Conservation (phyloP, 2,329 filamentous ascomycete genomes). For the Cylindrodendrum hubeiense region DNA sequence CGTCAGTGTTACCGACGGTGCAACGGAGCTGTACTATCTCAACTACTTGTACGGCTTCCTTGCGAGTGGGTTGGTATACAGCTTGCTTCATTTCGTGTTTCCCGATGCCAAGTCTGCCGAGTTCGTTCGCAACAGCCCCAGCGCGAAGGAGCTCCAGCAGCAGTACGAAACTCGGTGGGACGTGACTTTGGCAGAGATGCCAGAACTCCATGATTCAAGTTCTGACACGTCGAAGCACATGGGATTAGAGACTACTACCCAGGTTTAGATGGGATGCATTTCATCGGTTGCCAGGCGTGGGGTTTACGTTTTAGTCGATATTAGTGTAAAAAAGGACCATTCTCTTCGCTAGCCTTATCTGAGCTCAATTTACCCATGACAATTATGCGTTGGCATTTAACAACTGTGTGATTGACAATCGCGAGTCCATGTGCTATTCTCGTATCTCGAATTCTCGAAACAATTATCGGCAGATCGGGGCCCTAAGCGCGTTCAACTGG, state of each 20-base stretch:
- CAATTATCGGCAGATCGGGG: no score
- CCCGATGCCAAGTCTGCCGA: conserved; percentile 43
- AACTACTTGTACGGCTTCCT: conserved; percentile 55
- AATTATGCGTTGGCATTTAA: not conserved
- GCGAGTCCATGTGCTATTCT: no score
- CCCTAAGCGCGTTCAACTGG: no score
- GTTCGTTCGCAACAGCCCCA: conserved; percentile 44
- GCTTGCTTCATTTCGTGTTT: conserved; percentile 46
- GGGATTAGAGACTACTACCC: not conserved
- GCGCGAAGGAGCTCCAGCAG: conserved; percentile 44
- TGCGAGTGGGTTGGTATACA: conserved; percentile 48
- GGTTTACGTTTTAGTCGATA: not conserved
- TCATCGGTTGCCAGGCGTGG: not conserved
- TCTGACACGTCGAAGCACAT: not conserved
- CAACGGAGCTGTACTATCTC: conserved; percentile 53
- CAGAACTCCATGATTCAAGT: not conserved
- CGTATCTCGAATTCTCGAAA: no score
- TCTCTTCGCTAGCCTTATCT: not conserved
- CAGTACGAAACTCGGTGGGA: conserved; percentile 50
- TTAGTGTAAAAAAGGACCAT: not conserved
- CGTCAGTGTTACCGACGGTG: conserved; percentile 50
- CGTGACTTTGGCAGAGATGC: conserved; percentile 20
- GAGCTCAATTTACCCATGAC: no score
- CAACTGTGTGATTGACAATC: no score
- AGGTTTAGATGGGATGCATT: not conserved